phyloP scores from a whole-genome alignment of 2,329 filamentous ascomycete genomes.

The Volutella citrinella region DNA sequence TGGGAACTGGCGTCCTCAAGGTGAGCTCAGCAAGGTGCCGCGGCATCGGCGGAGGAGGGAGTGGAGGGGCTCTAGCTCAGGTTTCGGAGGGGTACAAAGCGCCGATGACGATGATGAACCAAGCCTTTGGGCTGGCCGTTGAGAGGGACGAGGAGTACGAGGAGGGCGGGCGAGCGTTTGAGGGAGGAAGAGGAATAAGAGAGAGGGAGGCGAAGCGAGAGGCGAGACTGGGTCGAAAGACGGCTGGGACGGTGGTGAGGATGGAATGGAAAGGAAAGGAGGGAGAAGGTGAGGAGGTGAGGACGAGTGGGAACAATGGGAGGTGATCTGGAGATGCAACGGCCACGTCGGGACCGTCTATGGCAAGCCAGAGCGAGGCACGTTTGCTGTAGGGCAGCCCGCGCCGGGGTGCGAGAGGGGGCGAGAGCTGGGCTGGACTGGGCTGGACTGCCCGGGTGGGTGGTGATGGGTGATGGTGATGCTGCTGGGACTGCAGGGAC shows the following conservation, averaged over 20 bases:
- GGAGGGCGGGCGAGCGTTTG: not conserved
- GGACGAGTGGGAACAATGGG: slow-evolving; percentile 12
- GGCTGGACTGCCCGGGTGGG: slow-evolving; percentile 5
- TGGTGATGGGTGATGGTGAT: slow-evolving; percentile 20
- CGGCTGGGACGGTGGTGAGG: not conserved
- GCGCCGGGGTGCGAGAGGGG: no score
- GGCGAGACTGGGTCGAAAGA: not conserved
- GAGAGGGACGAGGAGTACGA: not conserved
- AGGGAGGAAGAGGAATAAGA: slow-evolving; percentile 1
- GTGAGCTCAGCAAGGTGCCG: no score
- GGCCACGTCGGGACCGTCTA: no score
- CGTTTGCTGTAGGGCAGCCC: no score
- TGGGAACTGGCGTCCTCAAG: slow-evolving; percentile 18
- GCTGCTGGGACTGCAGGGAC: slow-evolving; percentile 23
- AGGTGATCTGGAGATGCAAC: slow-evolving; percentile 9
- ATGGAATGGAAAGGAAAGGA: slow-evolving; percentile 1
- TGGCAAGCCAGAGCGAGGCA: no score
- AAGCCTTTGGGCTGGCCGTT: slow-evolving; percentile 12
- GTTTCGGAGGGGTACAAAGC: slow-evolving; percentile 27
- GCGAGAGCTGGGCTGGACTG: slow-evolving; percentile 9
- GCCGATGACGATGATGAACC: slow-evolving; percentile 25
- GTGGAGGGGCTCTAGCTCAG: slow-evolving; percentile 24
- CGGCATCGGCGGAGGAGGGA: no score
- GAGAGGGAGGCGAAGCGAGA: slow-evolving; percentile 1
- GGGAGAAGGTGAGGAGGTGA: slow-evolving; percentile 1